Evolutionary conservation across 2,329 filamentous ascomycete genomes (phyloP).

Genomic region (Microthyrium microscopicum): DNA sequence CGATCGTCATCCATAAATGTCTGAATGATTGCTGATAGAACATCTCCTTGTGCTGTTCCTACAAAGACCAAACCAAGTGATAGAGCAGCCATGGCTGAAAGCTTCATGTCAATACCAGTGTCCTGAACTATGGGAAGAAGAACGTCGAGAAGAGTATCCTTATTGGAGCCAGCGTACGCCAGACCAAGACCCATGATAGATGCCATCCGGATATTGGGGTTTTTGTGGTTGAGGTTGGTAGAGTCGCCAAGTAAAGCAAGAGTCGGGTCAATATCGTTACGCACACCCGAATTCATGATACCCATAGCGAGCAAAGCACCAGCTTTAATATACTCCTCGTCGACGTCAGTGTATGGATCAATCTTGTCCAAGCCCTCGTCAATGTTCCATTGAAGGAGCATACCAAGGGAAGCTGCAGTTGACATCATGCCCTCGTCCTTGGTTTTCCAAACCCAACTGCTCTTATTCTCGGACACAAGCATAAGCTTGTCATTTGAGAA

Average conservation of each 20-base stretch:
- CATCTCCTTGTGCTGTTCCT: slow-evolving; percentile 77
- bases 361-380: slow-evolving; percentile 85
- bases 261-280: slow-evolving; percentile 76
- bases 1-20: slow-evolving; percentile 89
- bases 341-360: slow-evolving; percentile 78
- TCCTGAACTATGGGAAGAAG: slow-evolving; percentile 80
- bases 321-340: slow-evolving; percentile 72
- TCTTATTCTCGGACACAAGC: slow-evolving; percentile 68
- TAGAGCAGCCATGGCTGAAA: slow-evolving; percentile 89
- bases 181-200: slow-evolving; percentile 93
- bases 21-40: slow-evolving; percentile 81
- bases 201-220: slow-evolving; percentile 59
- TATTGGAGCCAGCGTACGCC: slow-evolving; percentile 87
- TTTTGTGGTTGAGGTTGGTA: slow-evolving; percentile 65
- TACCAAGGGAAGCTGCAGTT: slow-evolving; percentile 83
- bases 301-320: slow-evolving; percentile 86
- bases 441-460: slow-evolving; percentile 97
- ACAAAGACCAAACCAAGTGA: slow-evolving; percentile 83
- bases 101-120: slow-evolving; percentile 75
- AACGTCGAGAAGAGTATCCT: slow-evolving; percentile 69
- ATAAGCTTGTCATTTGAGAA: slow-evolving; percentile 97
- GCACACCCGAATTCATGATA: slow-evolving; percentile 87
- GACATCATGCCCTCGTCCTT: slow-evolving; percentile 98
- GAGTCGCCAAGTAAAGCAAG: slow-evolving; percentile 69
- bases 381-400: slow-evolving; percentile 83